These are phyloP conservation scores for Naganishia sp. DNA, from an alignment of 1,284 basidiomycete species.

Conservation along the genomic window DNA sequence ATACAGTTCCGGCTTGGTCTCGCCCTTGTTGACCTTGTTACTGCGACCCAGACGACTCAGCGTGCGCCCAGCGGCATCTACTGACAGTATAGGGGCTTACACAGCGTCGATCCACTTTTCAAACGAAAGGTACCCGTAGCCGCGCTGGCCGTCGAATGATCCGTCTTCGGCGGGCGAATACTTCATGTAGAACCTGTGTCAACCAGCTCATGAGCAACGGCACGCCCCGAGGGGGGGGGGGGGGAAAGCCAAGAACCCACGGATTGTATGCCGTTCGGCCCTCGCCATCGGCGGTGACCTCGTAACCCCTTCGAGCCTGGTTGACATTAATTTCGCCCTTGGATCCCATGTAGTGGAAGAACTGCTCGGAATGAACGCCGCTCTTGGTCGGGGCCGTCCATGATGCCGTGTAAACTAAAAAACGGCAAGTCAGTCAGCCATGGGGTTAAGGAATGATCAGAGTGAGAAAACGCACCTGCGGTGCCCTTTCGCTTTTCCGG, in stretches of 20 bases:
- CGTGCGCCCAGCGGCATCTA: not conserved
- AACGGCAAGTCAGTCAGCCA: not conserved
- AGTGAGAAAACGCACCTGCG: slow-evolving; percentile 33
- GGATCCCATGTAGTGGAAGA: slow-evolving; percentile 92
- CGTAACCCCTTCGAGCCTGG: slow-evolving; percentile 90
- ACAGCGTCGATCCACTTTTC: slow-evolving; percentile 78
- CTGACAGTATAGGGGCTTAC: slow-evolving; percentile 16
- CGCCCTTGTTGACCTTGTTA: slow-evolving; percentile 67
- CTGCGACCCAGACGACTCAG: slow-evolving; percentile 4
- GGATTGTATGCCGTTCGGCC: slow-evolving; percentile 66
- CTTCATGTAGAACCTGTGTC: slow-evolving; percentile 91
- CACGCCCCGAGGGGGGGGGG: too few relatives aligned
- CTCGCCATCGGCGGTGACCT: slow-evolving; percentile 74
- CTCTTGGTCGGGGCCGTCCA: slow-evolving; percentile 60
- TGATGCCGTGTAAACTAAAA: slow-evolving; percentile 79
- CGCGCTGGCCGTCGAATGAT: slow-evolving; percentile 87
- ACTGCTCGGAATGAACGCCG: slow-evolving; percentile 75
- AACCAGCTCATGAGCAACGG: not conserved
- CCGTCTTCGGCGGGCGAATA: slow-evolving; percentile 88
- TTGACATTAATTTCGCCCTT: slow-evolving; percentile 90
- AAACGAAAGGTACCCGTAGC: slow-evolving; percentile 84
- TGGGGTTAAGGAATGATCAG: not conserved
- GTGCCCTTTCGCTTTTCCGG: slow-evolving; percentile 64
- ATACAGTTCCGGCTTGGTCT: slow-evolving; percentile 65
- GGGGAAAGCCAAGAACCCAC: too few relatives aligned